These are phyloP conservation scores for Stagonosporopsis cucurbitacearum DNA, from an alignment of 2,329 filamentous ascomycete species.

Conservation along the genomic window DNA sequence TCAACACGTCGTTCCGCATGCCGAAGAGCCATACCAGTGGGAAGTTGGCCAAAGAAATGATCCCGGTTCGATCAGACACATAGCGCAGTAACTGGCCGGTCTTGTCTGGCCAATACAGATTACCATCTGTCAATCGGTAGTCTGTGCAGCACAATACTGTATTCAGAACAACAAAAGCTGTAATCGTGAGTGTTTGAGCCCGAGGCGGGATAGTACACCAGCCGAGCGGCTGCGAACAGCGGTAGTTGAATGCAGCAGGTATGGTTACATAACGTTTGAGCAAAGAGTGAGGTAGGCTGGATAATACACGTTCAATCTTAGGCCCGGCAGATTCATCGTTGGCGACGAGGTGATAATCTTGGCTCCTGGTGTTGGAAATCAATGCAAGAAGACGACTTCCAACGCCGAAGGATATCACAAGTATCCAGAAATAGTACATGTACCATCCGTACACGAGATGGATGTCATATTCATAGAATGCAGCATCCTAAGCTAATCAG, in stretches of 20 bases:
- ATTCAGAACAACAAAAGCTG: conserved; percentile 55
- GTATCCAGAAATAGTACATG: conserved; percentile 44
- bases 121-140: conserved; percentile 55
- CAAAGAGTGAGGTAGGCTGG: conserved; percentile 18
- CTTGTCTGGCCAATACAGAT: conserved; percentile 52
- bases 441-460: conserved; percentile 42
- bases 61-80: conserved; percentile 68
- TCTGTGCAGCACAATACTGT: conserved; percentile 52
- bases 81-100: conserved; percentile 59
- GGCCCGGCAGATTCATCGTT: background rate
- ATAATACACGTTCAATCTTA: background rate
- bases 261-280: conserved; percentile 49
- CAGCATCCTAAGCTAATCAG: conserved; percentile 29
- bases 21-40: conserved; percentile 71
- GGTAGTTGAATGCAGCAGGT: conserved; percentile 53
- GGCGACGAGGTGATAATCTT: conserved; percentile 5
- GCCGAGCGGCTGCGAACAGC: conserved; percentile 51
- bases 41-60: conserved; percentile 69
- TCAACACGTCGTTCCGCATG: conserved; percentile 69
- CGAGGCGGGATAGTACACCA: conserved; percentile 58
- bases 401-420: conserved; percentile 35
- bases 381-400: conserved; percentile 29
- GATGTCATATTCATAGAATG: conserved; percentile 37
- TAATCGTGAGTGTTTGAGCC: conserved; percentile 54
- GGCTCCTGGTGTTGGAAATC: conserved; percentile 10